phyloP scores from a whole-genome alignment of 306 rosid genomes.

The Vicia villosa region DNA sequence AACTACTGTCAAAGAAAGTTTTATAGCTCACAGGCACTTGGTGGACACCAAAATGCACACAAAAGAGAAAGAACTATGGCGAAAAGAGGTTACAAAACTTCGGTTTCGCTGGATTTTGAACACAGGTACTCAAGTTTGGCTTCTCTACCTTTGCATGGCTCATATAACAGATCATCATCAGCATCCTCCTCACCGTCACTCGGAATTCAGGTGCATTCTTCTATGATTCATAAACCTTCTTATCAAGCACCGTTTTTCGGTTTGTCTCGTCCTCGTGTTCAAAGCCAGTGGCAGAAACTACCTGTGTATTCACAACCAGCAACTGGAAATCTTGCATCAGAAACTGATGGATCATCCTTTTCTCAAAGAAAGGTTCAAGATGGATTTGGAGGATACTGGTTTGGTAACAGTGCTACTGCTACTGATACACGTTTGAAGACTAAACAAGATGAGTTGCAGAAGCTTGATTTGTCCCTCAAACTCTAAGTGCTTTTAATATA shows the following conservation, averaged over 20 bases:
- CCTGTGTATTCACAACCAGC: conserved; percentile 54
- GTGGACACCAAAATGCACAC: conserved; percentile 97
- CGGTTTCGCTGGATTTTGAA: conserved; percentile 45
- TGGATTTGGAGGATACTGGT: conserved; percentile 53
- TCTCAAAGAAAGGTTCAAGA: conserved; percentile 36
- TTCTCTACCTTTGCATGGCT: conserved; percentile 90
- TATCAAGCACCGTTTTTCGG: conserved; percentile 31
- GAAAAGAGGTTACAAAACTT: conserved; percentile 57
- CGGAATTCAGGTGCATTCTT: conserved; percentile 81
- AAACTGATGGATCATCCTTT: conserved; percentile 44
- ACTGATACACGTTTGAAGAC: conserved; percentile 40
- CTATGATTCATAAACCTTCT: conserved; percentile 76
- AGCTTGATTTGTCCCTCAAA: conserved; percentile 94
- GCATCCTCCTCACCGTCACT: conserved; percentile 35
- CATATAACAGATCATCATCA: conserved; percentile 46
- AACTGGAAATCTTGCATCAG: conserved; percentile 36
- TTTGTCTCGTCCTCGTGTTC: conserved; percentile 31
- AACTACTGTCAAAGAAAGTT: conserved; percentile 91
- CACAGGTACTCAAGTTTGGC: conserved; percentile 67
- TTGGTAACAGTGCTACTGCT: conserved; percentile 38
- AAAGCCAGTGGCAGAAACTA: conserved; percentile 51
- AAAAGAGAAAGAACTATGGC: conserved; percentile 85
- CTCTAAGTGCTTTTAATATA: conserved; percentile 49
- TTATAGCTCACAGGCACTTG: conserved; percentile 94
- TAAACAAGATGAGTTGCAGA: conserved; percentile 70